A percentile compares a stretch with the other conserved stretches of the same genome.
Evolutionary conservation across 768 basidiomycete species (phyloP).

Genomic region (Phylloporus arenicola): DNA sequence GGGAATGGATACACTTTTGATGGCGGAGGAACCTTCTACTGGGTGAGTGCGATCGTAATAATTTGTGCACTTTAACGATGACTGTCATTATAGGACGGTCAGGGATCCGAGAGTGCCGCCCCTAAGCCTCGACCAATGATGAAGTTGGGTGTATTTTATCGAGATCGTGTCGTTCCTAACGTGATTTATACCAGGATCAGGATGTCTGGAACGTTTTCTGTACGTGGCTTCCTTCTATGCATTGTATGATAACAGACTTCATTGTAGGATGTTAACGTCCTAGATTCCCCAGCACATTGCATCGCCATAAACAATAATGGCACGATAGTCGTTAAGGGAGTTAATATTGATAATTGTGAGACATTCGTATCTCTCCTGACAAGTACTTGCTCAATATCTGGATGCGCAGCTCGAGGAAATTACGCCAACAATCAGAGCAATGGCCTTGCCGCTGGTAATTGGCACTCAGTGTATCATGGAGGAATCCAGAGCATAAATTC

Average conservation of each 20-base stretch:
- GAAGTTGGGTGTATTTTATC: constrained; percentile 21
- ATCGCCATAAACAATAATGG: constrained; percentile 28
- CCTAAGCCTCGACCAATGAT: constrained; percentile 37
- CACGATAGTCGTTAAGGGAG: constrained; percentile 37
- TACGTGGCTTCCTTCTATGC: constrained; percentile 11
- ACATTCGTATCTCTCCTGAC: neutral
- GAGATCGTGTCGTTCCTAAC: neutral
- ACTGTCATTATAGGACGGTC: constrained; percentile 21
- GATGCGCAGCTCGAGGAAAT: constrained; percentile 44
- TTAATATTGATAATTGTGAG: constrained; percentile 56
- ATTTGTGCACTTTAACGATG: neutral
- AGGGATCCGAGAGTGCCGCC: constrained; percentile 9
- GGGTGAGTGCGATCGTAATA: constrained; percentile 26
- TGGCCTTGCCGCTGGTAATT: constrained; percentile 42
- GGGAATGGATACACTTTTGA: constrained; percentile 39
- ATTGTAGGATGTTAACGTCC: constrained; percentile 31
- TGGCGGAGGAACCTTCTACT: constrained; percentile 40
- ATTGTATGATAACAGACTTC: neutral
- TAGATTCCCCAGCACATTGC: constrained; percentile 37
- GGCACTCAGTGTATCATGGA: neutral
- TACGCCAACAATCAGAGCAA: constrained; percentile 46
- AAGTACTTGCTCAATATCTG: neutral
- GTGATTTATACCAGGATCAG: constrained; percentile 25
- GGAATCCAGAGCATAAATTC: neutral
- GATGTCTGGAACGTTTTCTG: constrained; percentile 38